A percentile compares a stretch with the other conserved stretches of the same genome.
phyloP scores from a whole-genome alignment of 2,329 filamentous ascomycete genomes.

The Trichoderma gracile region DNA sequence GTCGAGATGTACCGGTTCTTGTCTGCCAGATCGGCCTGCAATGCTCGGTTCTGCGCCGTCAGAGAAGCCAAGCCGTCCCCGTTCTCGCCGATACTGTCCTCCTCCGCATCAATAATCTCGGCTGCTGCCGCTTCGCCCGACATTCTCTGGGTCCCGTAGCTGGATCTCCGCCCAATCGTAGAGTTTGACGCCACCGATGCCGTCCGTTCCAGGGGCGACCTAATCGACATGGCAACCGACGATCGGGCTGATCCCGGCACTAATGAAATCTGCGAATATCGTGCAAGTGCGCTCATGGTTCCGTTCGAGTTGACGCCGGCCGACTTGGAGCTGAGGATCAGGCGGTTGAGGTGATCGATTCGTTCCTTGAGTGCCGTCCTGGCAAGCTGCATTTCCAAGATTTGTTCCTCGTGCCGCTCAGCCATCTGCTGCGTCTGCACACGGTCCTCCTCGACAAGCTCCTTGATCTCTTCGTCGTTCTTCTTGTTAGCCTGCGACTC shows the following conservation, averaged over 20 bases:
- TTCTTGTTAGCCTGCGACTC: slow-evolving; percentile 76
- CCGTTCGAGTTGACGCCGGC: slow-evolving; percentile 84
- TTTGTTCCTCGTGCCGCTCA: slow-evolving; percentile 90
- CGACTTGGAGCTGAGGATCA: slow-evolving; percentile 95
- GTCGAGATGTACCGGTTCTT: slow-evolving; percentile 97
- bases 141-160: slow-evolving; percentile 44
- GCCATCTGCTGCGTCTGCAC: slow-evolving; percentile 76
- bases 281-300: slow-evolving; percentile 67
- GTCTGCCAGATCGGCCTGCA: slow-evolving; percentile 93
- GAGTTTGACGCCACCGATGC: slow-evolving; percentile 67
- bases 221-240: slow-evolving; percentile 65
- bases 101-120: slow-evolving; percentile 53
- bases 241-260: slow-evolving; percentile 62
- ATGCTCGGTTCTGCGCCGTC: slow-evolving; percentile 80
- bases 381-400: slow-evolving; percentile 97
- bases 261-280: slow-evolving; percentile 60
- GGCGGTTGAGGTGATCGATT: slow-evolving; percentile 92
- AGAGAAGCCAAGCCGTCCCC: slow-evolving; percentile 84
- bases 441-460: slow-evolving; percentile 68
- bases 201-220: slow-evolving; percentile 60
- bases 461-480: slow-evolving; percentile 60
- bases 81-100: slow-evolving; percentile 76
- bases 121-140: slow-evolving; percentile 45
- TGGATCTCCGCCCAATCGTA: slow-evolving; percentile 58
- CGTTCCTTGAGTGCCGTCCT: slow-evolving; percentile 94